Evolutionary conservation across 495 filamentous ascomycete species (phyloP), one percentile per base, ranked within the genome.

Genomic region (Penicillium argentinense): DNA sequence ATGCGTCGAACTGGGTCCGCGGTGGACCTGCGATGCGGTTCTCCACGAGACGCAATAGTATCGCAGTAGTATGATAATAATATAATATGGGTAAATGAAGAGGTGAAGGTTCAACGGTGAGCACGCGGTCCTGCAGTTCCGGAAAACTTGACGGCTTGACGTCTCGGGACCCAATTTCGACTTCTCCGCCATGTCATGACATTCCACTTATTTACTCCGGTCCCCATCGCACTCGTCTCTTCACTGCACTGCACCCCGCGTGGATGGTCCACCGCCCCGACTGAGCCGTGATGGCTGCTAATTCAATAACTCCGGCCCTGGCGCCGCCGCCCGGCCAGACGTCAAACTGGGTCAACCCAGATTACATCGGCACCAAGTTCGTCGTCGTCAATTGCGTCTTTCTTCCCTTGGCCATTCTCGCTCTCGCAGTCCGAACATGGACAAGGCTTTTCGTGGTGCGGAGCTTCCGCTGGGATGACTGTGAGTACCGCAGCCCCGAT

Each of bases 401-500:
- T 34, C 39, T 73, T 19, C 46, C 56, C 0, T 25, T 73, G 7
- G 60, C 64, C 12, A 49, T 63, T 0, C 28, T 60, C 30, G 54
- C 62, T 7, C 34, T 72, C n/a, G 42, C 39, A 8, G 45, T 73
- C 14, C 52, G 72, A 9, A 56, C 58, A 30, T 75, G 64, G 59
- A 71, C 70, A 6, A 54, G 64, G 7, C 11, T 63, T 4, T 64
- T 62, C 24, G 51, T 71, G 19, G 60, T 66, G 53, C 63, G 62
- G 13, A 60, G 54, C 34, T 67, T 71, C 40, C 55, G 60, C 8
- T 62, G 49, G 53, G 70, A 72, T 58, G 72, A 73, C 47, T 67
- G 72, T 71, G 39, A 43, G 67, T 62, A 12, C 16, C 4, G 9
- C 9, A n/a, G n/a, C n/a, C n/a, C n/a, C n/a, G n/a, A n/a, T n/a